Evolutionary conservation across 73 alveolate genomes (phyloP).

Genomic region (Uronychia binucleata): DNA sequence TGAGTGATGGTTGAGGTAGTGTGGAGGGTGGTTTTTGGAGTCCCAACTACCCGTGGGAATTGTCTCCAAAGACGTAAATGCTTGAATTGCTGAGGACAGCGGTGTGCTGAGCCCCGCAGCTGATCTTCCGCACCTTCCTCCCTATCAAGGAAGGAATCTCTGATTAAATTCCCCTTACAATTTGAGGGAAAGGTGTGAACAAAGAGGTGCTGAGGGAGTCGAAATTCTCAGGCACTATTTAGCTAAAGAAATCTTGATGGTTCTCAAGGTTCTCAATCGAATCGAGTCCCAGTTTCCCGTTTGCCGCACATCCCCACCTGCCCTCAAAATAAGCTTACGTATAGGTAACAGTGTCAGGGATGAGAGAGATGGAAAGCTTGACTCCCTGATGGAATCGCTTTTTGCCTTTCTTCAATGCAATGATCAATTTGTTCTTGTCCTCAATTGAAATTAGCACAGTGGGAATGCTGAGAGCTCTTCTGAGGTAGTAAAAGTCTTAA

Average conservation of each 20-base stretch:
- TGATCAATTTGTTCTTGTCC: neutral
- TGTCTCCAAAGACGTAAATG: neutral
- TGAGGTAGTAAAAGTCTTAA: neutral
- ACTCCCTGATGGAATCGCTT: neutral
- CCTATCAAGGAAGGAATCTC: neutral
- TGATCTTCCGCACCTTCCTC: neutral
- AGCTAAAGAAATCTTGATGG: neutral
- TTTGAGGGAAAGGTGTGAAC: neutral
- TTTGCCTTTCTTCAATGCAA: neutral
- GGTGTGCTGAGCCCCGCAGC: neutral
- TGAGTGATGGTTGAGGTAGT: too few relatives aligned
- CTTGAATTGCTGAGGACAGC: neutral
- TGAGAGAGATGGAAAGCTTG: neutral
- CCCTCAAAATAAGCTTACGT: neutral
- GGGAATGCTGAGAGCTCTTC: neutral
- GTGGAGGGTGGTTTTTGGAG: too few relatives aligned
- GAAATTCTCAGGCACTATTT: too few relatives aligned
- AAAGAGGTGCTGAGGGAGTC: neutral
- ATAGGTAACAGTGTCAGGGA: neutral
- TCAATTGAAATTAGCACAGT: neutral
- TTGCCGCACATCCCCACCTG: neutral
- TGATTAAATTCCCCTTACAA: neutral
- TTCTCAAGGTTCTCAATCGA: neutral
- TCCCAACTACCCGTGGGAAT: neutral
- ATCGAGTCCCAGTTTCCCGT: neutral